Evolutionary conservation across 2,329 filamentous ascomycete genomes (phyloP).

Genomic region (Neoarthrinium moseri): DNA sequence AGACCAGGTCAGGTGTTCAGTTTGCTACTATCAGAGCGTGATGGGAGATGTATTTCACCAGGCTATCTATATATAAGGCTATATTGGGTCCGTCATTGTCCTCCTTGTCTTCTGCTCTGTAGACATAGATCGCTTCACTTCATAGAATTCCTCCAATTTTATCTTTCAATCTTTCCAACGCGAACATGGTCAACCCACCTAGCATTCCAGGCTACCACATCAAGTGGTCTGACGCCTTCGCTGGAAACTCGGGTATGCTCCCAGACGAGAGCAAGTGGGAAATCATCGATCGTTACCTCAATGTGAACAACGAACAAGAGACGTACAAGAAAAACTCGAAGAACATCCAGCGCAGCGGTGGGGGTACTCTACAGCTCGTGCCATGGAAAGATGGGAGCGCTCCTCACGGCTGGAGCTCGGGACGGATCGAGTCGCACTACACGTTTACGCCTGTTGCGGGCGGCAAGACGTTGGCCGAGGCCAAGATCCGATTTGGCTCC

Average conservation of each 20-base stretch:
- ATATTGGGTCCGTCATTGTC: too few species aligned
- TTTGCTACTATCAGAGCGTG: too few species aligned
- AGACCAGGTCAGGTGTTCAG: too few species aligned
- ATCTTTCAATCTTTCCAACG: too few species aligned
- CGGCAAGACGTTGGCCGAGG: slow-evolving; percentile 45
- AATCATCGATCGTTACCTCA: slow-evolving; percentile 2
- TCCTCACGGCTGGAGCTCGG: slow-evolving; percentile 53
- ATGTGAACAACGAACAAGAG: slow-evolving; percentile 9
- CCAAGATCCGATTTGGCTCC: slow-evolving; percentile 44
- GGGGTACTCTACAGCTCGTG: slow-evolving; percentile 10
- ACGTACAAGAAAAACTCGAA: slow-evolving; percentile 2
- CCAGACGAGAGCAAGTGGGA: slow-evolving; percentile 3
- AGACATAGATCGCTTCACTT: too few species aligned
- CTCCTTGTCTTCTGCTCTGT: too few species aligned
- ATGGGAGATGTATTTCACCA: too few species aligned
- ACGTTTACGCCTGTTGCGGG: slow-evolving; percentile 45
- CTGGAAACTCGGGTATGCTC: not conserved
- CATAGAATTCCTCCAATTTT: too few species aligned
- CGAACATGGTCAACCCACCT: too few species aligned
- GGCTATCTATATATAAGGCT: too few species aligned
- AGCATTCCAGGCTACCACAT: too few species aligned
- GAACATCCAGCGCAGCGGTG: slow-evolving; percentile 12
- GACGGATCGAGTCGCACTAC: slow-evolving; percentile 49
- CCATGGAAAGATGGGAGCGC: slow-evolving; percentile 28
- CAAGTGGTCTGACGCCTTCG: slow-evolving; percentile 4